Evolutionary conservation across 2,329 filamentous ascomycete genomes (phyloP), one percentile per base, ranked within the genome.

Genomic region (Colletotrichum aenigma): DNA sequence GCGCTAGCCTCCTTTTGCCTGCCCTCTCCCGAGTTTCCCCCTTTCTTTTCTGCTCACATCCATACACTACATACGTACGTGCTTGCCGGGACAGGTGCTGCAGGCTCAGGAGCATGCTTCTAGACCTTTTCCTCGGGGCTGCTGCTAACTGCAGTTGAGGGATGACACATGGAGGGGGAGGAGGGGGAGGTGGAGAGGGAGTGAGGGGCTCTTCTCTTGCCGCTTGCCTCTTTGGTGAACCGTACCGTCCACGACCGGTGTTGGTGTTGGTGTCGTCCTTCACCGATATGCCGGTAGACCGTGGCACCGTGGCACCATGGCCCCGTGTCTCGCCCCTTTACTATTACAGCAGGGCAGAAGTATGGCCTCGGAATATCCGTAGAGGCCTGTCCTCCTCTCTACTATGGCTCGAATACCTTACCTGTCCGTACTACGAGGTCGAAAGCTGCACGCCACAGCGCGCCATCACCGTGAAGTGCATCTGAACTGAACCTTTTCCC

Each of bases 71-170:
- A 16, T 58, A 43, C 21, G 66, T 38, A 26, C 24, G 30, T 60
- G 32, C 48, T 48, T 58, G 38, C 56, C 24, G 38, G 64, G 70
- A 72, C 70, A 28, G 70, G 65, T 32, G 13, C 28, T 36, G 70
- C 28, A 30, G 38, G 66, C 60, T 60, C 58, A 48, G 66, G 71
- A 70, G 71, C 66, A 52, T 74, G 66, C 71, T 74, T 74, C 71
- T 70, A 74, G 71, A 74, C 66, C 58, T 70, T 26, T 74, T 74
- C 66, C 48, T 38, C 38, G 21, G 26, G n/a, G 32, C 66, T 43
- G 32, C 65, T 64, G 38, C 36, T 15, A 32, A 21, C 61, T 52
- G 30, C 13, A 30, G 30, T 18, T 18, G 52, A 61, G 26, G 55
- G n/a, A 34, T 68, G 64, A 36, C 70, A 72, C 28, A 55, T 52